Conservation (phyloP, 2,329 filamentous ascomycete genomes). For the Fusarium luffae region DNA sequence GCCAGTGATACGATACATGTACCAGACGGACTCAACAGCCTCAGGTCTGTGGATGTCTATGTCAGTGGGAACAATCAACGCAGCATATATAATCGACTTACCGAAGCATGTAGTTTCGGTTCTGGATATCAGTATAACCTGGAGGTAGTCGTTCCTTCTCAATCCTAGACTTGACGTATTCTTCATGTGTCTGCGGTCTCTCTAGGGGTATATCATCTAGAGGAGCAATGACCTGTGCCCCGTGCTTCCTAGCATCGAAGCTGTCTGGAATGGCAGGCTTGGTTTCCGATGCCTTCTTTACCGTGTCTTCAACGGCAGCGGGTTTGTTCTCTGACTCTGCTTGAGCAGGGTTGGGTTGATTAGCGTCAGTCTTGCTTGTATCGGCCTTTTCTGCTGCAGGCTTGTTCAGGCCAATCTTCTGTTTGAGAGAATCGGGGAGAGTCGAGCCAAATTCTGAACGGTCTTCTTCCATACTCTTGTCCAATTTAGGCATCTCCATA, state of each 20-base stretch:
- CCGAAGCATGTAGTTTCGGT: conserved; percentile 70
- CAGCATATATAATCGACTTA: conserved; percentile 51
- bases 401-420: conserved; percentile 45
- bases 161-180: conserved; percentile 63
- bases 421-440: conserved; percentile 49
- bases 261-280: conserved; percentile 23
- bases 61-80: conserved; percentile 5
- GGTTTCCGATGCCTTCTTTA: conserved; percentile 2
- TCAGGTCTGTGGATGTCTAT: conserved; percentile 69
- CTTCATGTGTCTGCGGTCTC: conserved; percentile 62
- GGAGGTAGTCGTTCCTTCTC: conserved; percentile 58
- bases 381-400: conserved; percentile 1
- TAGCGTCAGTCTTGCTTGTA: conserved; percentile 1
- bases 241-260: conserved; percentile 20
- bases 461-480: conserved; percentile 33
- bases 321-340: conserved; percentile 19
- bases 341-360: background rate
- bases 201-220: conserved; percentile 7
- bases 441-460: conserved; percentile 44
- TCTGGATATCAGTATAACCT: conserved; percentile 61
- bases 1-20: conserved; percentile 90
- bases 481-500: conserved; percentile 43
- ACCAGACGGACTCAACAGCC: conserved; percentile 88
- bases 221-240: conserved; percentile 7
- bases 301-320: conserved; percentile 9